A percentile compares a stretch with the other conserved stretches of the same genome.
phyloP scores from a whole-genome alignment of 768 basidiomycete species.

The Tulasnella sp. region DNA sequence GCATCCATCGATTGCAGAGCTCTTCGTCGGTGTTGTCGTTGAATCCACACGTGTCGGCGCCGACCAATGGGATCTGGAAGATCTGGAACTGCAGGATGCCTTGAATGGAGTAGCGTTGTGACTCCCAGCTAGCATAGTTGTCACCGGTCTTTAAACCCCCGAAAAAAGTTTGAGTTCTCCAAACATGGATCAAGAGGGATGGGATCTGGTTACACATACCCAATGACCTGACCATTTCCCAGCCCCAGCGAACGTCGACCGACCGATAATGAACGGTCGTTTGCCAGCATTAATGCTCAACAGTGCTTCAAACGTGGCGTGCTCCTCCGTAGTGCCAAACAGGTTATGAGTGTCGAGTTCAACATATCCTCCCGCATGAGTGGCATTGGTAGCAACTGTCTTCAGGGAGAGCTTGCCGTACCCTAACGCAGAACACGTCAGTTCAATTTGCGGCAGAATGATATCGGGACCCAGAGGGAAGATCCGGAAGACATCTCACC shows the following conservation, averaged over 20 bases:
- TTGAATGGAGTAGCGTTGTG: constrained; percentile 59
- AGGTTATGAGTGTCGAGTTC: constrained; percentile 63
- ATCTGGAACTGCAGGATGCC: constrained; percentile 74
- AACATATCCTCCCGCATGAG: constrained; percentile 48
- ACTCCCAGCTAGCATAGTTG: constrained; percentile 65
- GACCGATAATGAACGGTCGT: constrained; percentile 41
- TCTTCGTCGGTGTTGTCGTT: constrained; percentile 67
- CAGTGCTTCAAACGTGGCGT: constrained; percentile 51
- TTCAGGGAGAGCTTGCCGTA: constrained; percentile 18
- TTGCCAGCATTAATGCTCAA: constrained; percentile 43
- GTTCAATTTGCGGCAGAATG: not conserved
- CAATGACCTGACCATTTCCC: constrained; percentile 60
- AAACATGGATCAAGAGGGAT: not conserved
- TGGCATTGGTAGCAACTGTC: constrained; percentile 60
- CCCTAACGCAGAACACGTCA: not conserved
- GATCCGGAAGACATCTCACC: too few species aligned
- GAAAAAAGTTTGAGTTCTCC: constrained; percentile 22
- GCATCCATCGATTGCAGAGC: constrained; percentile 79
- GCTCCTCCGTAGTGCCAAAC: constrained; percentile 63
- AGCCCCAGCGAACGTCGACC: constrained; percentile 27
- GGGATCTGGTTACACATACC: constrained; percentile 28
- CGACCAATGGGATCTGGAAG: constrained; percentile 76
- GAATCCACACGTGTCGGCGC: constrained; percentile 67
- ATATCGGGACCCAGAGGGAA: constrained; percentile 18
- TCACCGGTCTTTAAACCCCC: constrained; percentile 44